These are phyloP conservation scores for Chaetomium strumarium DNA, from an alignment of 2,329 filamentous ascomycete genomes.

Conservation along the genomic window DNA sequence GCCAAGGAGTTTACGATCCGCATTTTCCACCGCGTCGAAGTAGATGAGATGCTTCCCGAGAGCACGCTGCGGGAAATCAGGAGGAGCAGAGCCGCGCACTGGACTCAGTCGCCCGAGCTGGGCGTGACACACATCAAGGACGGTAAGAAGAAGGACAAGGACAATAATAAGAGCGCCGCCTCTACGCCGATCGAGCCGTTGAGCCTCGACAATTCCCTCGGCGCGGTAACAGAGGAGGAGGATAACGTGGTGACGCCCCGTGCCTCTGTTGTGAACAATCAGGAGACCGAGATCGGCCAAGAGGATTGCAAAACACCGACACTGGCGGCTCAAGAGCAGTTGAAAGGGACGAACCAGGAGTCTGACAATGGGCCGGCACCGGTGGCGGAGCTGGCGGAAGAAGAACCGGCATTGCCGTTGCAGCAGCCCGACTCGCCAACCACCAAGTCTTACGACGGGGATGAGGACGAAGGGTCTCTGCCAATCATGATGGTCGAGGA, in stretches of 20 bases:
- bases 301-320: slow-evolving; percentile 17
- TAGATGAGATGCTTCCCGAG: slow-evolving; percentile 54
- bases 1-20: slow-evolving; percentile 52
- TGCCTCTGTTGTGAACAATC: slow-evolving; percentile 20
- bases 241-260: slow-evolving; percentile 23
- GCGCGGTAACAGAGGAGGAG: slow-evolving; percentile 36
- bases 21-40: slow-evolving; percentile 50
- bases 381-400: not conserved
- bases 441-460: slow-evolving; percentile 5
- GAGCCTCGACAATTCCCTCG: slow-evolving; percentile 40
- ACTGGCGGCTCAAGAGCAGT: not conserved
- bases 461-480: slow-evolving; percentile 15
- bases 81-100: slow-evolving; percentile 33
- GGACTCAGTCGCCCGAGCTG: slow-evolving; percentile 15
- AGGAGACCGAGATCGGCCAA: slow-evolving; percentile 2
- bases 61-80: slow-evolving; percentile 44
- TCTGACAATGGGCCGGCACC: not conserved
- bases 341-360: not conserved
- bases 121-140: slow-evolving; percentile 23
- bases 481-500: slow-evolving; percentile 19
- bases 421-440: slow-evolving; percentile 17
- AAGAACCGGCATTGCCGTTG: not conserved
- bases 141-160: slow-evolving; percentile 20
- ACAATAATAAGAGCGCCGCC: slow-evolving; percentile 27
- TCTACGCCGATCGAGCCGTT: slow-evolving; percentile 45